Evolutionary conservation across 75 land plant species (phyloP).

Genomic region (Pseudotsuga menziesii): DNA sequence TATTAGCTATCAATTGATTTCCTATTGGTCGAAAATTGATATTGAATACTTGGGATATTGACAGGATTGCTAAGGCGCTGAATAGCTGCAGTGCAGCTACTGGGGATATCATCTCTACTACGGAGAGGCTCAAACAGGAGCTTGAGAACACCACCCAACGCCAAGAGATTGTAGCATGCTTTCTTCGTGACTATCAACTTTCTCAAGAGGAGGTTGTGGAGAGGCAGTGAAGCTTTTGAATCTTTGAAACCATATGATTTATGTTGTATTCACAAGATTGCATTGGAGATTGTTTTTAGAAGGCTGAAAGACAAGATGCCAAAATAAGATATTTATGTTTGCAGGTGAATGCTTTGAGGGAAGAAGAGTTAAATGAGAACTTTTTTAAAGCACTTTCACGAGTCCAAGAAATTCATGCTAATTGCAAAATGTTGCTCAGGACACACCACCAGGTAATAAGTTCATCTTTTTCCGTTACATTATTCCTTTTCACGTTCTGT

Average conservation of each 20-base stretch:
- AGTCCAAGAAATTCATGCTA: conserved; percentile 97
- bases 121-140: conserved; percentile 89
- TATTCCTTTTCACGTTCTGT: neutral
- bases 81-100: conserved; percentile 72
- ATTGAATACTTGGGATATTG: neutral
- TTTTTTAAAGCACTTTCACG: conserved; percentile 94
- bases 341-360: conserved; percentile 82
- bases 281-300: neutral
- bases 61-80: conserved; percentile 86
- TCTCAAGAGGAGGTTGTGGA: conserved; percentile 79
- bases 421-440: conserved; percentile 89
- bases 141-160: conserved; percentile 84
- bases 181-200: conserved; percentile 95
- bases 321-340: neutral
- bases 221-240: conserved; percentile 2
- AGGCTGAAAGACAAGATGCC: neutral
- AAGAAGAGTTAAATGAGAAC: conserved; percentile 84
- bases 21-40: neutral
- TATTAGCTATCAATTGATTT: neutral
- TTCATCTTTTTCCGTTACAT: conserved; percentile 8
- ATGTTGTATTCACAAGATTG: neutral
- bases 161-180: conserved; percentile 84
- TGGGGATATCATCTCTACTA: conserved; percentile 86
- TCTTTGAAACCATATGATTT: neutral
- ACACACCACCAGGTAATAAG: conserved; percentile 87